phyloP scores from a whole-genome alignment of 2,329 filamentous ascomycete genomes.

The Tricladium varicosporioides region DNA sequence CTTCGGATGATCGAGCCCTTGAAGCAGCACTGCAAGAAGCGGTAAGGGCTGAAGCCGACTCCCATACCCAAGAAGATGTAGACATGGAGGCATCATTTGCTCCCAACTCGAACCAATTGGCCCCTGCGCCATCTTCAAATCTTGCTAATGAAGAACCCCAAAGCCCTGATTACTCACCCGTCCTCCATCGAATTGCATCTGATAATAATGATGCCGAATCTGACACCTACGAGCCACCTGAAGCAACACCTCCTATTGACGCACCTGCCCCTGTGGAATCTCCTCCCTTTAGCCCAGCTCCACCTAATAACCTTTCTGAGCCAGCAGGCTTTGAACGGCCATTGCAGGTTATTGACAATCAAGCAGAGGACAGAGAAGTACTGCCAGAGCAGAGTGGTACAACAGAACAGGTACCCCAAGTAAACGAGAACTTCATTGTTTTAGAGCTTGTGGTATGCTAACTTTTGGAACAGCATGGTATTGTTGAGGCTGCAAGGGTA shows the following conservation, averaged over 20 bases:
- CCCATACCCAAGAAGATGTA: conserved; percentile 17
- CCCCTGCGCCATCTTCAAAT: conserved; percentile 9
- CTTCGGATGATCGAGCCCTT: conserved; percentile 21
- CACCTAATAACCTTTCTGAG: conserved; percentile 33
- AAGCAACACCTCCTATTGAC: conserved; percentile 33
- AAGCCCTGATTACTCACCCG: conserved; percentile 27
- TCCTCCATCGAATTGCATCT: conserved; percentile 16
- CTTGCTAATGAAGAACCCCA: conserved; percentile 14
- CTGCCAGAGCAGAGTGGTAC: conserved; percentile 16
- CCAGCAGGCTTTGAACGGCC: conserved; percentile 15
- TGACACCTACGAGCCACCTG: conserved; percentile 57
- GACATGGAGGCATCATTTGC: conserved; percentile 28
- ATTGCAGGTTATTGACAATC: conserved; percentile 28
- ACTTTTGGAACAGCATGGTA: conserved; percentile 20
- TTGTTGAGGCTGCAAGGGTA: conserved; percentile 8
- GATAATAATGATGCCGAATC: conserved; percentile 32
- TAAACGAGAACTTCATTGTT: conserved; percentile 20
- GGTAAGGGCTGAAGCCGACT: conserved; percentile 29
- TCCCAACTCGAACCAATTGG: conserved; percentile 16
- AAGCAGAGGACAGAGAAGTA: conserved; percentile 19
- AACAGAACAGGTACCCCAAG: conserved; percentile 23
- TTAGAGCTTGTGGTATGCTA: conserved; percentile 22
- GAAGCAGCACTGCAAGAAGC: conserved; percentile 30
- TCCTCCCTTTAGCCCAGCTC: conserved; percentile 42
- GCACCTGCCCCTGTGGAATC: conserved; percentile 27